Conservation (phyloP, 2,329 filamentous ascomycete genomes). For the Verticillium klebahnii region DNA sequence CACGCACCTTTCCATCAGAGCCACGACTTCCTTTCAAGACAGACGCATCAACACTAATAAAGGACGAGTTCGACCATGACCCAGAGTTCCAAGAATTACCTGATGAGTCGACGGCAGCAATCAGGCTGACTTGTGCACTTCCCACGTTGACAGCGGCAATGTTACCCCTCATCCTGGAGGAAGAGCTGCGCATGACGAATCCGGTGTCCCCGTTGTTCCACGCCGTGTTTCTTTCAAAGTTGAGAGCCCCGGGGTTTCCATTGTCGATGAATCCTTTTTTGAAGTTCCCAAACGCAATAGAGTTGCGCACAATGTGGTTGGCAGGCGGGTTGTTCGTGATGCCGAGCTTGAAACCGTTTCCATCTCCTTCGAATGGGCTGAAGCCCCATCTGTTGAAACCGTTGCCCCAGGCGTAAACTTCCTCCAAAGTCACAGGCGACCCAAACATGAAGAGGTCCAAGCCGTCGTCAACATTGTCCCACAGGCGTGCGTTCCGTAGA, state of each 20-base stretch:
- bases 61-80: constrained; percentile 32
- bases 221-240: constrained; percentile 36
- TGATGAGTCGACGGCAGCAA: constrained; percentile 18
- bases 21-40: constrained; percentile 29
- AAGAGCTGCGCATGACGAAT: constrained; percentile 30
- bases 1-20: constrained; percentile 28
- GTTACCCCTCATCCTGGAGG: constrained; percentile 29
- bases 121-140: constrained; percentile 17
- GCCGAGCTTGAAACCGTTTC: constrained; percentile 42
- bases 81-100: constrained; percentile 36
- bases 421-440: constrained; percentile 33
- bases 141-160: constrained; percentile 30
- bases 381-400: constrained; percentile 38
- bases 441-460: constrained; percentile 37
- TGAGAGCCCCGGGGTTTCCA: constrained; percentile 33
- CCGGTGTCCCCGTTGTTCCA: constrained; percentile 39
- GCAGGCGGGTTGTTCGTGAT: constrained; percentile 31
- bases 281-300: constrained; percentile 35
- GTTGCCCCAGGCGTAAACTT: constrained; percentile 39
- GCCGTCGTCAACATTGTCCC: constrained; percentile 44
- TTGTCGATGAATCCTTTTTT: constrained; percentile 42
- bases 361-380: constrained; percentile 36
- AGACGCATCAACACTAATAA: constrained; percentile 28
- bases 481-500: constrained; percentile 36
- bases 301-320: constrained; percentile 37